Evolutionary conservation across 1,284 basidiomycete species (phyloP).

Genomic region (Tilletiopsis washingtonensis): DNA sequence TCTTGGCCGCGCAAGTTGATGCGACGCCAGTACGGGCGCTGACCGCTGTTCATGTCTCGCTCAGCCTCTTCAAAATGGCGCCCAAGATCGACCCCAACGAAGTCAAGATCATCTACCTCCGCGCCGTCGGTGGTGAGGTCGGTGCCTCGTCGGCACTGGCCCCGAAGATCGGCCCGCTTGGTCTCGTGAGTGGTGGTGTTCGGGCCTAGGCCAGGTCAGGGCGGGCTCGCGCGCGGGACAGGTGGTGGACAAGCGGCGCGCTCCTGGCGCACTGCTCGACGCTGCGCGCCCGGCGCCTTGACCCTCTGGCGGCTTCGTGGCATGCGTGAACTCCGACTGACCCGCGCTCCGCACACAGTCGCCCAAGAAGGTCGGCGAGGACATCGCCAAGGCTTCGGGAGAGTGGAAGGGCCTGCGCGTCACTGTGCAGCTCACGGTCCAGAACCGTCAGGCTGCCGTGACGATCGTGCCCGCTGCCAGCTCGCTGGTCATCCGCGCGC

Average conservation of each 20-base stretch:
- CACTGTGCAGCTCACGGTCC: constrained; percentile 97
- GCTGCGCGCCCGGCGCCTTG: background rate
- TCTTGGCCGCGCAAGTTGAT: no score
- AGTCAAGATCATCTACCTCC: constrained; percentile 97
- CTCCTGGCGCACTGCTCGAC: background rate
- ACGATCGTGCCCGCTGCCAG: constrained; percentile 96
- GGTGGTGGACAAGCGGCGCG: background rate
- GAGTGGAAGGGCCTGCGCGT: constrained; percentile 99
- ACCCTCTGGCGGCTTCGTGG: background rate
- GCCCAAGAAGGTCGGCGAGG: constrained; percentile 99
- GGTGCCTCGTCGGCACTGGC: constrained; percentile 97
- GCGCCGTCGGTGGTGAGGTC: constrained; percentile 98
- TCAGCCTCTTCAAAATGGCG: constrained; percentile 43
- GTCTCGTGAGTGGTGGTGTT: constrained; percentile 67
- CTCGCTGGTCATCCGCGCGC: constrained; percentile 93
- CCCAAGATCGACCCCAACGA: constrained; percentile 68
- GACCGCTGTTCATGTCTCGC: no score
- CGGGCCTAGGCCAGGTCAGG: background rate
- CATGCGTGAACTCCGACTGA: no score
- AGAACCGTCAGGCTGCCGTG: constrained; percentile 98
- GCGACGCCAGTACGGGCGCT: no score
- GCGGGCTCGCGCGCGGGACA: no score
- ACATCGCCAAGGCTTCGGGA: constrained; percentile 97
- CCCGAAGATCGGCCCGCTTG: constrained; percentile 99
- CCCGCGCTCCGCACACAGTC: constrained; percentile 71